These are phyloP conservation scores for Phytophthora kernoviae DNA, from an alignment of 352 stramenopile genomes.

Conservation along the genomic window DNA sequence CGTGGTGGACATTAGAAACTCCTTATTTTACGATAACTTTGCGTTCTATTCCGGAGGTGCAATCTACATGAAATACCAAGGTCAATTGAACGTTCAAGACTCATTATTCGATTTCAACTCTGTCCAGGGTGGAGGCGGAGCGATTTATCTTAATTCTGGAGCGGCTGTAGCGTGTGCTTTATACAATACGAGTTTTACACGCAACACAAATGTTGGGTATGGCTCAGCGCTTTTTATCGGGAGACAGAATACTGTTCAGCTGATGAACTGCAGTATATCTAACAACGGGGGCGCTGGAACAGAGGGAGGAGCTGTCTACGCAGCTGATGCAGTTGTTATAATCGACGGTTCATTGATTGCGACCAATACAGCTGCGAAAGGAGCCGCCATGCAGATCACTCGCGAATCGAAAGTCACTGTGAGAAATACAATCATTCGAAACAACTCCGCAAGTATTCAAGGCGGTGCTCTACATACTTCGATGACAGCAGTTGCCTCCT, in stretches of 20 bases:
- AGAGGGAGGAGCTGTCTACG: conserved; percentile 53
- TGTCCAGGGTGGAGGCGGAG: conserved; percentile 53
- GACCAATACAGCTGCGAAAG: conserved; percentile 45
- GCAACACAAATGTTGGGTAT: conserved; percentile 53
- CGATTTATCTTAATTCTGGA: conserved; percentile 49
- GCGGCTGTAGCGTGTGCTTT: conserved; percentile 28
- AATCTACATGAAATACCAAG: conserved; percentile 48
- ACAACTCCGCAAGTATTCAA: conserved; percentile 40
- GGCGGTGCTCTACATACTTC: conserved; percentile 60
- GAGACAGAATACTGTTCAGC: conserved; percentile 46
- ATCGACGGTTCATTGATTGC: conserved; percentile 42
- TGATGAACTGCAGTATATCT: conserved; percentile 28
- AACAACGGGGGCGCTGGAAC: conserved; percentile 43
- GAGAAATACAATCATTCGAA: conserved; percentile 27
- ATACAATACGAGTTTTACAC: conserved; percentile 34
- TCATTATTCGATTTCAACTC: conserved; percentile 36
- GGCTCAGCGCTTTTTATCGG: conserved; percentile 60
- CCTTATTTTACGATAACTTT: conserved; percentile 43
- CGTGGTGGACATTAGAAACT: conserved; percentile 24
- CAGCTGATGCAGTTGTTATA: conserved; percentile 40
- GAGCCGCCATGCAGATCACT: conserved; percentile 56
- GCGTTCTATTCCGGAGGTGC: conserved; percentile 68
- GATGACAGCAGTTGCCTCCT: conserved; percentile 37
- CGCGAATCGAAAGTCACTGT: conserved; percentile 40
- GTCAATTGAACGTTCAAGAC: conserved; percentile 25